Base-by-base conservation (phyloP, 805 yeast genomes). In the Barnettozyma californica region DNA sequence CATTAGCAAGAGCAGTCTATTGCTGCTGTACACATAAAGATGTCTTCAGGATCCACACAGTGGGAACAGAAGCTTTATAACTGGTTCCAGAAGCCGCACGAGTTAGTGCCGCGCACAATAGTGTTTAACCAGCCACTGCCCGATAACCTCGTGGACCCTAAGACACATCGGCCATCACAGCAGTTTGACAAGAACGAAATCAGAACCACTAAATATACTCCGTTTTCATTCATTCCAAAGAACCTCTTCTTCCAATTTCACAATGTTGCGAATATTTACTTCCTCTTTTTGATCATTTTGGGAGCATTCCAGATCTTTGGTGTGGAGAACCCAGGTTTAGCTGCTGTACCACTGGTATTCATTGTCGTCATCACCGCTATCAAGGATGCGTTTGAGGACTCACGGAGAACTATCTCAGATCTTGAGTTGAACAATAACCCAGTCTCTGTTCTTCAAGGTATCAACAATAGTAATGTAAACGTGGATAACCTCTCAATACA, bases 141-240 rank as follows among this genome's bases (percentile, higher is more conserved):
- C 11, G 26, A 25, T n/a, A 42, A 42, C 31, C 35, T 48, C 26
- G 33, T 48, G 7, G 46, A 48, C 25, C 44, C 43, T 19, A 49
- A 49, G 21, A 49, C 44, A 2, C 41, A 38, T 2, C 41, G 42
- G 8, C 43, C 47, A 6, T 18, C 41, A 9, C 52, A 49, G 29
- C 21, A 38, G 5, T 45, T 45, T n/a, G 49, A 45, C 23, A 49
- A 39, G 35, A 92, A 92, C 71, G 90, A 90, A 63, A 87, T 92
- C 55, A 80, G 97, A 69, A 90, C 98, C 0, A 88, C 99, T 4
- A 91, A 90, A 68, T 94, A 92, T 68, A 92, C 98, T 1, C 97
- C 98, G 4, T 62, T 92, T 38, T 74, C 90, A 9, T 92, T 92
- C 62, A 57, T 92, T 20, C 98, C 98, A 6, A 90, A 90, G 65